phyloP scores from a whole-genome alignment of 192 early-diverging fungal genomes.

The Geranomyces variabilis region DNA sequence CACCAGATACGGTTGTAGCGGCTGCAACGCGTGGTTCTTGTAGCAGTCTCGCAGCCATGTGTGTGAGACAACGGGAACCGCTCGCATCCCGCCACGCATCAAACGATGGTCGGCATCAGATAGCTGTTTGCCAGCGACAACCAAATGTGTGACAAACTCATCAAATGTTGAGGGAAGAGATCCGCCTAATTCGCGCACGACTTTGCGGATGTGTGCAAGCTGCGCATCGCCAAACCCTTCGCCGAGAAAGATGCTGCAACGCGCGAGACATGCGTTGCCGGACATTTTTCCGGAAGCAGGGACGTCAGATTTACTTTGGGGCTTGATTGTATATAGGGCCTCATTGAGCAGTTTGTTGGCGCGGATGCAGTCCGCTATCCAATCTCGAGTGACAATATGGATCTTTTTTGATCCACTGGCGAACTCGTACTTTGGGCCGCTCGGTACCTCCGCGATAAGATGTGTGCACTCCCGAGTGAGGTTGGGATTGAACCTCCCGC shows the following conservation, averaged over 20 bases:
- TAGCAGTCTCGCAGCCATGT: conserved; percentile 31
- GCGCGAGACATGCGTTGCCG: not conserved
- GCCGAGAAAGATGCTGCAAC: conserved; percentile 4
- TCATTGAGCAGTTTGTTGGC: conserved; percentile 6
- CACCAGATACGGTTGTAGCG: conserved; percentile 3
- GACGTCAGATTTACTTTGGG: not conserved
- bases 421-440: conserved; percentile 35
- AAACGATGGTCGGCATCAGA: conserved; percentile 15
- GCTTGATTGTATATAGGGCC: conserved; percentile 7
- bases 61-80: conserved; percentile 10
- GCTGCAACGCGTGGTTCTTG: conserved; percentile 2
- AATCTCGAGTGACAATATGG: conserved; percentile 27
- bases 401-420: conserved; percentile 28
- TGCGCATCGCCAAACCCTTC: conserved; percentile 28
- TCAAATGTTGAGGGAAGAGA: conserved; percentile 18
- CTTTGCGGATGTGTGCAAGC: conserved; percentile 19
- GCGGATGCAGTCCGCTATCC: conserved; percentile 32
- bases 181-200: conserved; percentile 32
- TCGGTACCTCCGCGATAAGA: conserved; percentile 25
- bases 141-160: conserved; percentile 34
- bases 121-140: not conserved
- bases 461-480: conserved; percentile 38
- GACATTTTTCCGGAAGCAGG: not conserved
- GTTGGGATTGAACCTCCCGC: conserved; percentile 28
- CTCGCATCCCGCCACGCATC: not conserved